phyloP scores from a whole-genome alignment of 2,329 filamentous ascomycete species.

The Claviceps humidiphila region DNA sequence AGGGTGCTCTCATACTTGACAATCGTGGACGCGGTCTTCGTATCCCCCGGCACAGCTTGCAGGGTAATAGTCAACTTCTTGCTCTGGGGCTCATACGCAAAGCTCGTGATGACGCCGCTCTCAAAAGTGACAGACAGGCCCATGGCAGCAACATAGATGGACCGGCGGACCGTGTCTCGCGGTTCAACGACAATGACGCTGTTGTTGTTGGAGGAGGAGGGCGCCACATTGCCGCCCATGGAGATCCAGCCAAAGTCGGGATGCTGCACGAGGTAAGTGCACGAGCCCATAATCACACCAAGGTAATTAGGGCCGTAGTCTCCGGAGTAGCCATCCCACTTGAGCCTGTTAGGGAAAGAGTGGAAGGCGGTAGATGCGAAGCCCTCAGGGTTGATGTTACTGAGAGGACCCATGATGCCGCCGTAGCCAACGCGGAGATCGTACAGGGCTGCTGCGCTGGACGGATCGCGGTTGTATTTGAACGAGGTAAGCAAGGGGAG shows the following conservation, averaged over 20 bases:
- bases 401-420: conserved; percentile 37
- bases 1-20: conserved; percentile 1
- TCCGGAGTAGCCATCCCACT: conserved; percentile 42
- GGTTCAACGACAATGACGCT: conserved; percentile 24
- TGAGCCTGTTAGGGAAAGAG: conserved; percentile 39
- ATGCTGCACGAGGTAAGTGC: conserved; percentile 35
- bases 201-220: conserved; percentile 9
- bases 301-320: conserved; percentile 45
- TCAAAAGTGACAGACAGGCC: conserved; percentile 28
- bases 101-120: conserved; percentile 27
- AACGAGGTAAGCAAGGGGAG: conserved; percentile 40
- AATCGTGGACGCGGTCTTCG: background rate
- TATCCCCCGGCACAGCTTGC: background rate
- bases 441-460: conserved; percentile 29
- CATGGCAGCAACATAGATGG: conserved; percentile 34
- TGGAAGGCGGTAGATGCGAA: conserved; percentile 44
- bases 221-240: conserved; percentile 32
- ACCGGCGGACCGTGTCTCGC: conserved; percentile 31
- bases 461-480: conserved; percentile 19
- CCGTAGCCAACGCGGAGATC: conserved; percentile 41
- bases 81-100: conserved; percentile 16
- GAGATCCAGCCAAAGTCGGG: conserved; percentile 30
- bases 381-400: conserved; percentile 41
- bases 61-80: background rate
- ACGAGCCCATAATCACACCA: conserved; percentile 35